Evolutionary conservation across 371 early-diverging fungal genomes (phyloP).

Genomic region (Mucor ambiguus): DNA sequence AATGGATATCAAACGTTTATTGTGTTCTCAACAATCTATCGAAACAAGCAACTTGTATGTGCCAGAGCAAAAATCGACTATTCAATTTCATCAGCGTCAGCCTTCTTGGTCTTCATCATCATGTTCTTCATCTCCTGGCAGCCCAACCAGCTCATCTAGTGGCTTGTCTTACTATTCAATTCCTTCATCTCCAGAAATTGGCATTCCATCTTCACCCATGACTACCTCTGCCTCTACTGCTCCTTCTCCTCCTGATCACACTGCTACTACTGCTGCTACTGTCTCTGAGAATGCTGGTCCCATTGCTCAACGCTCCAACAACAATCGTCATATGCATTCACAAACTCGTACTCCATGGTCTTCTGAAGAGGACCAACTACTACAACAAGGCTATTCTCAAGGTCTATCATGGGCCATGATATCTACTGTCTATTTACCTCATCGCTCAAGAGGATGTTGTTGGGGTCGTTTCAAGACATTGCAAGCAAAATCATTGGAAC

Average conservation of each 20-base stretch:
- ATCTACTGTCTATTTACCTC: slow-evolving; percentile 27
- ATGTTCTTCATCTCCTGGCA: slow-evolving; percentile 13
- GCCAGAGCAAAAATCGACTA: not conserved
- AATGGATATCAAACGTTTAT: slow-evolving; percentile 27
- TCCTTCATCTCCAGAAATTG: slow-evolving; percentile 21
- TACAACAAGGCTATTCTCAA: slow-evolving; percentile 31
- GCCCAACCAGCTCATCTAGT: slow-evolving; percentile 12
- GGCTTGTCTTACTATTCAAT: slow-evolving; percentile 11
- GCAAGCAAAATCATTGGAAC: slow-evolving; percentile 33
- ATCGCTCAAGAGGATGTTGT: slow-evolving; percentile 34
- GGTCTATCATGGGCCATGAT: slow-evolving; percentile 36
- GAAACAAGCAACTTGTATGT: not conserved
- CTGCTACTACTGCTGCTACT: not conserved
- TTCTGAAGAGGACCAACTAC: slow-evolving; percentile 23
- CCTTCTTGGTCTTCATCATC: slow-evolving; percentile 16
- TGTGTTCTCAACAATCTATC: slow-evolving; percentile 9
- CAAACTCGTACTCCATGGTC: slow-evolving; percentile 32
- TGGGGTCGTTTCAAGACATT: slow-evolving; percentile 36
- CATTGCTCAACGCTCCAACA: slow-evolving; percentile 17
- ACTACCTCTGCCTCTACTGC: slow-evolving; percentile 6
- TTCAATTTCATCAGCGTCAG: slow-evolving; percentile 6
- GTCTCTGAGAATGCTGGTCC: not conserved
- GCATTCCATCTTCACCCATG: slow-evolving; percentile 4
- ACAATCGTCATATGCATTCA: slow-evolving; percentile 10
- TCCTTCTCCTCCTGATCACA: slow-evolving; percentile 22